A percentile compares a stretch with the other conserved stretches of the same genome.
Conservation (phyloP, 257 asterid species). For the Solanum bulbocastanum region DNA sequence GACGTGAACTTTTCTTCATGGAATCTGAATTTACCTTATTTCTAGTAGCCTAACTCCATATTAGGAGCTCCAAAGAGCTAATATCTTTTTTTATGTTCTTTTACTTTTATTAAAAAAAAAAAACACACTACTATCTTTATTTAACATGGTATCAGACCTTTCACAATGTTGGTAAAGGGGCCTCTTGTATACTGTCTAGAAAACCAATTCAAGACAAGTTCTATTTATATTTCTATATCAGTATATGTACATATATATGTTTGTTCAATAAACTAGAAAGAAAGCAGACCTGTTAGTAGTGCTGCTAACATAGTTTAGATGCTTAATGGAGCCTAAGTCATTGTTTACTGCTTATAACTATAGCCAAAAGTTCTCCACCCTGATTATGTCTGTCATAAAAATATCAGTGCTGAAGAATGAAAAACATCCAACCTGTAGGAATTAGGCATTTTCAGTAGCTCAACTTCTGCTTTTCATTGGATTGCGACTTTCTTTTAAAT, state of each 20-base stretch:
- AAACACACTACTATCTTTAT: background rate
- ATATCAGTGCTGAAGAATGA: background rate
- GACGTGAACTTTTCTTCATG: background rate
- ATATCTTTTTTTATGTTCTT: background rate
- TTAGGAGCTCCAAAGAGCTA: background rate
- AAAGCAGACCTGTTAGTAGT: background rate
- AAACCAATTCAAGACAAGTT: background rate
- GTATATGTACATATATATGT: background rate
- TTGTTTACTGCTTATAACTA: background rate
- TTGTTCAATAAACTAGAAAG: background rate
- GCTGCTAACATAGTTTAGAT: background rate
- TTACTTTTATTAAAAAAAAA: background rate
- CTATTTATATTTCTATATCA: background rate
- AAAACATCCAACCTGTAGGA: background rate
- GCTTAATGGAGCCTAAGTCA: background rate
- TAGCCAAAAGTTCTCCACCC: background rate
- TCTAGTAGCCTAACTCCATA: background rate
- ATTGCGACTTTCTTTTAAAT: background rate
- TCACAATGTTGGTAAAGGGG: background rate
- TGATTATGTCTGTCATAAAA: background rate
- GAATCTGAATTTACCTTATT: background rate
- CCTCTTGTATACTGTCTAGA: background rate
- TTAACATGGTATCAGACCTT: background rate
- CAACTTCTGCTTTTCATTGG: background rate
- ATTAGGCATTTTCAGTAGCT: background rate